Evolutionary conservation across 2,329 filamentous ascomycete genomes (phyloP).

Genomic region (Cladorrhinum sp.): DNA sequence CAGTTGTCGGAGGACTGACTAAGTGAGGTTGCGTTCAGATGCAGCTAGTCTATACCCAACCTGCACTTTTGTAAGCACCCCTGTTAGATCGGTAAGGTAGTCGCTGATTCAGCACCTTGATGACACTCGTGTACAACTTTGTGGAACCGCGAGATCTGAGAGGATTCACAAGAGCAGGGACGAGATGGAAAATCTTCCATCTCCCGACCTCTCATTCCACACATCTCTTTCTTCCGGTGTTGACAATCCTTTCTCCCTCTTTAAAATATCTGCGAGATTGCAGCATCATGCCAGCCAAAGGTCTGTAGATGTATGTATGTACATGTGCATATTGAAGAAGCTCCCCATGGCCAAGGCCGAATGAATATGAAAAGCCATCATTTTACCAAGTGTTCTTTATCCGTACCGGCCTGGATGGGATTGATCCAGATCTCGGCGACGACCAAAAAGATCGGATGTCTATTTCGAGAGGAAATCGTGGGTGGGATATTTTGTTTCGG

Average conservation of each 20-base stretch:
- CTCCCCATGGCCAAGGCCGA: neutral
- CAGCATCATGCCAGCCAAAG: too few species aligned
- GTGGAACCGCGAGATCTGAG: too few species aligned
- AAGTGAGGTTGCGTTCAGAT: neutral
- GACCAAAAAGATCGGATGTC: neutral
- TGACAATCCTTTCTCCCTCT: neutral
- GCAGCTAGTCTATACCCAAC: too few species aligned
- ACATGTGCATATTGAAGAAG: too few species aligned
- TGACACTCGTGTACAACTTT: neutral
- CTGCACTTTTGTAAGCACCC: neutral
- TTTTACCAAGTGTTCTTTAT: neutral
- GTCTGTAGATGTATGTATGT: too few species aligned
- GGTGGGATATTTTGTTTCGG: neutral
- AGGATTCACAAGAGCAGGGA: neutral
- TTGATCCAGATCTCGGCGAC: neutral
- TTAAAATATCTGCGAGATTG: neutral
- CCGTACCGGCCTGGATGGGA: neutral
- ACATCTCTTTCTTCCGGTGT: neutral
- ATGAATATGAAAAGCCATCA: neutral
- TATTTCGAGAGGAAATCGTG: neutral
- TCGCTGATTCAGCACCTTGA: slow-evolving; percentile 15
- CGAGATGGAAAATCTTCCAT: neutral
- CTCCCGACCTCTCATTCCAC: neutral
- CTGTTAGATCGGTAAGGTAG: neutral
- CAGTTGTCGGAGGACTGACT: neutral